Evolutionary conservation across 139 green algal species (phyloP), one percentile per base, ranked within the genome.

Genomic region (Nannochloris sp.): DNA sequence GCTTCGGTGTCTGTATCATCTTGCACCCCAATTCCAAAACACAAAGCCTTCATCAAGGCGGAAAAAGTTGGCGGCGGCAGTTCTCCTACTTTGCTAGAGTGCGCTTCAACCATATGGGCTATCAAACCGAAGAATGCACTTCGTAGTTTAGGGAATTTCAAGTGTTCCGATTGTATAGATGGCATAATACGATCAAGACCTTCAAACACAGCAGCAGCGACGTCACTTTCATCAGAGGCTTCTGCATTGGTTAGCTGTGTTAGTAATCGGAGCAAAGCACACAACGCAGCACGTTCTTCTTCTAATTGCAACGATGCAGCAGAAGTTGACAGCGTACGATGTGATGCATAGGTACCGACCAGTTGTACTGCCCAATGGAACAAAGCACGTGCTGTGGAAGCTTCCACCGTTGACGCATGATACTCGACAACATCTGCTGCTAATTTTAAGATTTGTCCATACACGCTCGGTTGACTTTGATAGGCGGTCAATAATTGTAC

Each of bases 61-160:
- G 25, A 31, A 51, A 93, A 85, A n/a, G 76, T 51, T 0, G 32
- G 33, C 3, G 55, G 37, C 23, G 72, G 61, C 51, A 96, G 82
- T 4, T 54, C 54, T 1, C 77, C 85, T 25, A 95, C 74, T 46
- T 81, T 81, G n/a, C 78, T 72, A 1, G 89, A 69, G 71, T 93
- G 70, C 37, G 77, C 83, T 71, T 95, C 89, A 51, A 88, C 54
- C 83, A 95, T 84, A 70, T 92, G 75, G 2, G 80, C 69, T 34
- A 96, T 67, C 63, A 96, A 70, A 15, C 39, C 45, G 55, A 95
- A 96, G 68, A 90, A 95, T 24, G 81, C 55, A 35, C 67, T 62
- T n/a, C 78, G 76, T 54, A 96, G 79, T 72, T 92, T 93, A 47
- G 87, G 87, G 71, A 86, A 82, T 55, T 81, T 81, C 27, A 95